Base-by-base conservation (phyloP, 1,284 basidiomycete genomes). In the Omphalotus olearius region DNA sequence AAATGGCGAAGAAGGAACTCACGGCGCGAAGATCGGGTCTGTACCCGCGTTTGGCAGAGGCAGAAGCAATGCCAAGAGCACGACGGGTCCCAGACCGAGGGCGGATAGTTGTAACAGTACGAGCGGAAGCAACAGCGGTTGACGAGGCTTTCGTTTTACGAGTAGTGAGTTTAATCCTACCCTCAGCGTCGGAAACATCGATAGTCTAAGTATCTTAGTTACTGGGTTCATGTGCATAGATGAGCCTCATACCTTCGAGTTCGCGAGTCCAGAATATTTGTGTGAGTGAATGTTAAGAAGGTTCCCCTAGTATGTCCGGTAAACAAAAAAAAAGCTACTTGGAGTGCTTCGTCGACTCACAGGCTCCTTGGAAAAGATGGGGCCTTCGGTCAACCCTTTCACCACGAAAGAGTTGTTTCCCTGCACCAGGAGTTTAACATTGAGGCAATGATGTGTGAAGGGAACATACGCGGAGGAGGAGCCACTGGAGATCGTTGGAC, bases 401-500 rank as follows among this genome's bases (percentile, higher is more conserved):
- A 91, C 88, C 57, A 88, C 74, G 81, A 85, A 92, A 59, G 89
- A 85, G 80, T 88, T 93, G 76, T 79, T 76, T 65, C 89, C 85
- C 87, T 91, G 63, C 14, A 36, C 16, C 2, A 51, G 17, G 20
- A 43, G 47, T 52, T 60, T 33, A 55, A 10, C 40, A n/a, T 36
- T 5, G 30, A 13, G 4, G 26, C 28, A 46, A 23, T 17, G 28
- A 43, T 11, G 20, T 28, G 17, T 20, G 28, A n/a, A 35, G 1
- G 39, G 40, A 39, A 82, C 86, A 64, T 63, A 91, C 88, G 64
- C 92, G 89, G 71, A 93, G 69, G 60, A 94, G 86, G 68, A 92
- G 83, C 92, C 92, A 95, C 75, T 92, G 79, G 69, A 94, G 88
- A 71, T 94, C 91, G 73, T 70, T 64, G 61, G 88, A 88, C 85